Conservation (phyloP, 495 filamentous ascomycete species). For the Neurospora discreta region DNA sequence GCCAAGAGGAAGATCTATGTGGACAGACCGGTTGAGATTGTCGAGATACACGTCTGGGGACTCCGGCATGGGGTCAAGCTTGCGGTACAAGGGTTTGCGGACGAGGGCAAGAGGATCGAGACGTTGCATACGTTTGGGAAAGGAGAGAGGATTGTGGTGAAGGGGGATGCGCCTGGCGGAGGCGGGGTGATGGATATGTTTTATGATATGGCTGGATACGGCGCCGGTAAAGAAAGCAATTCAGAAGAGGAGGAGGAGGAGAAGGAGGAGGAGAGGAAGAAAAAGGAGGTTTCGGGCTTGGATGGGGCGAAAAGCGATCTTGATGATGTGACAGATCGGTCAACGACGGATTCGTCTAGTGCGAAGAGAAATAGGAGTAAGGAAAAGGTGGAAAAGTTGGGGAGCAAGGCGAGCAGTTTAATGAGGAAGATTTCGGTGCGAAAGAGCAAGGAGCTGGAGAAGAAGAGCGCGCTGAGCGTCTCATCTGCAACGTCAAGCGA, state of each 20-base stretch:
- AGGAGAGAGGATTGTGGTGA: slow-evolving; percentile 62
- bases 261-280: slow-evolving; percentile 17
- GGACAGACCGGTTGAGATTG: slow-evolving; percentile 71
- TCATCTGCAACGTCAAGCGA: neutral
- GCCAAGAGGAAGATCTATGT: slow-evolving; percentile 55
- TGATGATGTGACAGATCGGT: neutral
- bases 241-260: slow-evolving; percentile 20
- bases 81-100: slow-evolving; percentile 70
- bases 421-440: slow-evolving; percentile 15
- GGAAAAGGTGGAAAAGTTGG: slow-evolving; percentile 10
- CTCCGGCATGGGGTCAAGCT: slow-evolving; percentile 81
- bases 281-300: slow-evolving; percentile 12
- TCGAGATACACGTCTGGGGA: slow-evolving; percentile 87
- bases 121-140: slow-evolving; percentile 69
- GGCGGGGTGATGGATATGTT: slow-evolving; percentile 38
- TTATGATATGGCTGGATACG: slow-evolving; percentile 41
- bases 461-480: neutral
- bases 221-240: neutral
- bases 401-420: slow-evolving; percentile 6
- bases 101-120: slow-evolving; percentile 80
- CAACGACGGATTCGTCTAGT: neutral
- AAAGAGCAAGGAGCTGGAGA: neutral
- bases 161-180: slow-evolving; percentile 40
- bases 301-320: slow-evolving; percentile 4
- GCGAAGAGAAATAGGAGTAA: slow-evolving; percentile 4